Percentiles rank a stretch among this genome's conserved stretches.
Evolutionary conservation across 768 basidiomycete species (phyloP).

Genomic region (Rhodocollybia butyracea): DNA sequence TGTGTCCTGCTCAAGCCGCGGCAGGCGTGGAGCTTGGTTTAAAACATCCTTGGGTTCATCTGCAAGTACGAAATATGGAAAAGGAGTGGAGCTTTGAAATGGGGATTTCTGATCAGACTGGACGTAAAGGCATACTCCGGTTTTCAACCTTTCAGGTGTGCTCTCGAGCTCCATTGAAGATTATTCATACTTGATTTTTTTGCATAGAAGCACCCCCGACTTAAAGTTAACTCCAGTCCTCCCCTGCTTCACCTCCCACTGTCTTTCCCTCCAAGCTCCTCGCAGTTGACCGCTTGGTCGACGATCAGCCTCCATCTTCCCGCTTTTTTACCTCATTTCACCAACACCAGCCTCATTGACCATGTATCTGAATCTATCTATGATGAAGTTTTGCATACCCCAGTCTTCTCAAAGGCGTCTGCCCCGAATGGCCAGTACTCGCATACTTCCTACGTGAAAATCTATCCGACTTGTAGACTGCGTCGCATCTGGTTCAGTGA

Average conservation of each 20-base stretch:
- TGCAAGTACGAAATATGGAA: slow-evolving; percentile 69
- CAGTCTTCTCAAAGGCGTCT: slow-evolving; percentile 14
- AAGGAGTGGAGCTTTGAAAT: slow-evolving; percentile 75
- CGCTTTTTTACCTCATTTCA: slow-evolving; percentile 56
- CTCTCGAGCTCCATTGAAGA: slow-evolving; percentile 7
- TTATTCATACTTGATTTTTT: slow-evolving; percentile 1
- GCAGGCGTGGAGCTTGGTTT: slow-evolving; percentile 47
- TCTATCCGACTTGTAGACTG: slow-evolving; percentile 76
- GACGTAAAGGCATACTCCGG: slow-evolving; percentile 57
- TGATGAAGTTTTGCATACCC: slow-evolving; percentile 5
- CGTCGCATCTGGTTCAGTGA: slow-evolving; percentile 76
- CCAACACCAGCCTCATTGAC: slow-evolving; percentile 23
- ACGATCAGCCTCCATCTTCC: slow-evolving; percentile 63
- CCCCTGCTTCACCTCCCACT: slow-evolving; percentile 74
- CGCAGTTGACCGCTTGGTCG: slow-evolving; percentile 66
- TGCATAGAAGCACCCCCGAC: slow-evolving; percentile 49
- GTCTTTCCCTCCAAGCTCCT: slow-evolving; percentile 53
- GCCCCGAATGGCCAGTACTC: slow-evolving; percentile 56
- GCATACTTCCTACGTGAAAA: slow-evolving; percentile 67
- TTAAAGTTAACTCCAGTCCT: slow-evolving; percentile 37
- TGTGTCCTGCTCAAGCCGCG: slow-evolving; percentile 47
- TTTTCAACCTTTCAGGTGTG: slow-evolving; percentile 81
- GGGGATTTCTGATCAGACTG: slow-evolving; percentile 63
- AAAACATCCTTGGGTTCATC: slow-evolving; percentile 69
- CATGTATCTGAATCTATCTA: slow-evolving; percentile 16